Evolutionary conservation across 2,329 filamentous ascomycete species (phyloP), one percentile per base, ranked within the genome.

Genomic region (Paecilomyces dactylethromorphus): DNA sequence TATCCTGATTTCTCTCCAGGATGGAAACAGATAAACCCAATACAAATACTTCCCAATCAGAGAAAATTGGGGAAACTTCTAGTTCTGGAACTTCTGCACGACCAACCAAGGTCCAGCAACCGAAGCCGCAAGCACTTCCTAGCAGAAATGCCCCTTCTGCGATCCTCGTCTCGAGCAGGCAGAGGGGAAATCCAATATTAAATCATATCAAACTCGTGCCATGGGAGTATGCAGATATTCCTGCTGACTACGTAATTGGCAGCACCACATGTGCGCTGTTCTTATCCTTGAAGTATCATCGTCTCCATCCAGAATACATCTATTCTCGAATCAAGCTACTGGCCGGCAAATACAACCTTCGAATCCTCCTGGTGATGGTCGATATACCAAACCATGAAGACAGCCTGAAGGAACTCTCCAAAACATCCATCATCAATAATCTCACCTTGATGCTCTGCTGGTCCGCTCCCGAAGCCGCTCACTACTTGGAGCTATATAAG

Each of bases 141-240:
- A 83, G 85, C 60, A 80, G 84, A 64, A 72, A 81, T 56, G 80
- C 85, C 1, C 88, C 89, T 3, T 91, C 90, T 15, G 86, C 89
- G 4, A 96, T 97, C 64, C 82, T 96, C 21, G 92, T 97, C 31
- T 97, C 92, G 35, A 88, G 91, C 15, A 87, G 92, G 49, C 92
- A 99, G 74, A 95, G 96, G 75, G 94, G 93, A 62, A 99, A 99
- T 68, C 94, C 94, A 0, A 89, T 97, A 55, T 79, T 99, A 31
- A 89, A 90, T 57, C 86, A 88, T 74, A 84, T 99, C 66, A 87
- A 88, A 60, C 87, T 89, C 0, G 82, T 95, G 59, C 85, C 92
- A 0, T 99, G 94, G 94, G 94, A 99, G 75, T 97, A 96, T 74
- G 92, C 91, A 62, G 93, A 97, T 69, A 96, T 96, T n/a, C 88